Evolutionary conservation across 805 yeast species (phyloP).

Genomic region (Cyberlindnera mycetangii): DNA sequence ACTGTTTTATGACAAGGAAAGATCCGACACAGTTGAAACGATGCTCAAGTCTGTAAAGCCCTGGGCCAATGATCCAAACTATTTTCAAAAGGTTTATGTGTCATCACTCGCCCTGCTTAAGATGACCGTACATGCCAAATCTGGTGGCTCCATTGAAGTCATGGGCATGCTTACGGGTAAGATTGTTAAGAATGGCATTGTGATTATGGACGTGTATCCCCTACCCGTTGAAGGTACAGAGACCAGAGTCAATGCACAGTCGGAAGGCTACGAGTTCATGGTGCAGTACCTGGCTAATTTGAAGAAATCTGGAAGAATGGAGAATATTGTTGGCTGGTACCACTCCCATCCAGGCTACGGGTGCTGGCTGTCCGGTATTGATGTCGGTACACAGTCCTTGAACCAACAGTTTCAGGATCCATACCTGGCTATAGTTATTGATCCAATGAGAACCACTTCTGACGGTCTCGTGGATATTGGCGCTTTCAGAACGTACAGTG

Average conservation of each 20-base stretch:
- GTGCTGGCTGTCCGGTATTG: conserved; percentile 93
- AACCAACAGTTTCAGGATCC: conserved; percentile 92
- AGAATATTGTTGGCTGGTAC: conserved; percentile 93
- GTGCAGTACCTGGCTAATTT: conserved; percentile 67
- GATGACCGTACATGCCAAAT: conserved; percentile 75
- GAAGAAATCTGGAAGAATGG: conserved; percentile 48
- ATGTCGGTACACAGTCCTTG: conserved; percentile 81
- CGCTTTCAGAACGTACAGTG: conserved; percentile 74
- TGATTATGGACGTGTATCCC: conserved; percentile 78
- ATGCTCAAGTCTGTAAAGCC: conserved; percentile 36
- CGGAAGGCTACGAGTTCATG: conserved; percentile 94
- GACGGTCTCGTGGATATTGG: conserved; percentile 78
- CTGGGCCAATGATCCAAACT: conserved; percentile 56
- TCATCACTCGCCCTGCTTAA: conserved; percentile 71
- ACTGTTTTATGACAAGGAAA: conserved; percentile 16
- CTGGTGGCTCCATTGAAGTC: conserved; percentile 85
- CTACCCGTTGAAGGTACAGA: conserved; percentile 96
- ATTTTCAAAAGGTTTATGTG: conserved; percentile 58
- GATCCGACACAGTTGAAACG: conserved; percentile 13
- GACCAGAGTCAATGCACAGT: conserved; percentile 90
- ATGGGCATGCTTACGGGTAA: conserved; percentile 95
- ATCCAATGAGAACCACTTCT: conserved; percentile 65
- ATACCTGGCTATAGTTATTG: conserved; percentile 82
- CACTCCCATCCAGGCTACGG: conserved; percentile 99
- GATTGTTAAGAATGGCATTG: conserved; percentile 49